A percentile compares a stretch with the other conserved stretches of the same genome.
Conservation (phyloP, 371 early-diverging fungal genomes). For the Syncephalastrum monosporum region DNA sequence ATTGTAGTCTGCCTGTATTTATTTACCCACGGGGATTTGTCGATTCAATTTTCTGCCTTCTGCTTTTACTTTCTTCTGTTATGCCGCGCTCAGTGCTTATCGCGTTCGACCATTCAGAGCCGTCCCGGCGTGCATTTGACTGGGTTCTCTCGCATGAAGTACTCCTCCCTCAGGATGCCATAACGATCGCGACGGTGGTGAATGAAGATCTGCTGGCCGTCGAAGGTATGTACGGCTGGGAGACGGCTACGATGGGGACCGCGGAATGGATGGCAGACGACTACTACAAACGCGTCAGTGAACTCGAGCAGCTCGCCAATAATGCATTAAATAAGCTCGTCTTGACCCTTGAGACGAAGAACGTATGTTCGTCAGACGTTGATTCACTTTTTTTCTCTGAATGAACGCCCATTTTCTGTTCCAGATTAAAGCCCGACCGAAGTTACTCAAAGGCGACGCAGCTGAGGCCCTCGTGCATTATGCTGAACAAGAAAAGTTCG, state of each 20-base stretch:
- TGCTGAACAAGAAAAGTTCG: constrained; percentile 24
- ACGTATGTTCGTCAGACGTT: constrained; percentile 17
- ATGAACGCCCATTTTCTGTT: neutral
- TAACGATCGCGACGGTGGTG: constrained; percentile 22
- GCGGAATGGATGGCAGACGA: constrained; percentile 23
- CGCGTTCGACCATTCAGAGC: constrained; percentile 27
- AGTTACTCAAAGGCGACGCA: constrained; percentile 24
- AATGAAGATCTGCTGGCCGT: constrained; percentile 30
- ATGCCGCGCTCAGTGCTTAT: constrained; percentile 20
- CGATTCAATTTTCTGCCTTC: too few species aligned
- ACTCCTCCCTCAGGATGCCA: constrained; percentile 21
- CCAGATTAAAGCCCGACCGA: constrained; percentile 18
- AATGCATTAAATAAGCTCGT: constrained; percentile 20
- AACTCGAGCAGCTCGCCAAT: constrained; percentile 21
- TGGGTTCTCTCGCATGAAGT: constrained; percentile 24
- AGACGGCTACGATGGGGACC: constrained; percentile 22
- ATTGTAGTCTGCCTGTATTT: too few species aligned
- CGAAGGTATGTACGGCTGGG: constrained; percentile 33
- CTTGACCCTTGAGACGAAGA: constrained; percentile 18
- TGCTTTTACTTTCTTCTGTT: too few species aligned
- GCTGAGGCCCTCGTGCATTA: constrained; percentile 26
- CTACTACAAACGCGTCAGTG: constrained; percentile 14
- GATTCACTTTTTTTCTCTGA: neutral
- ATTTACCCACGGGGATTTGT: too few species aligned
- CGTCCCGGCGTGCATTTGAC: constrained; percentile 25